Evolutionary conservation across 2,329 filamentous ascomycete species (phyloP), one percentile per base, ranked within the genome.

Genomic region (Sclerotinia minor): DNA sequence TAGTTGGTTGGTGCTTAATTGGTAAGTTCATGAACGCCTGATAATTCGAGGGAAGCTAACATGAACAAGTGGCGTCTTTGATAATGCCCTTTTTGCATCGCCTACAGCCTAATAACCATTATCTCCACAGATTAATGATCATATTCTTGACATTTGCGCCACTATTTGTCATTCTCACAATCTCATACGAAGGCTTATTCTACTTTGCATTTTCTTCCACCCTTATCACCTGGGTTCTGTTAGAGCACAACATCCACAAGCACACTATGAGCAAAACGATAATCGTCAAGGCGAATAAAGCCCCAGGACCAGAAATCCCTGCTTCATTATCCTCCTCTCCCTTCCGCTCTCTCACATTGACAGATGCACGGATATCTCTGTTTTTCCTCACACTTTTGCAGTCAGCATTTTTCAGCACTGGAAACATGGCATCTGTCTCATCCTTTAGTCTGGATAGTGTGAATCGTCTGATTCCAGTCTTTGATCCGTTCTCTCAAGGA

Each of bases 351-450:
- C 84, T 98, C 60, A 88, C 85, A 1, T 83, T 98, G 7, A 85
- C 90, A n/a, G 95, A 99, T 77, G 87, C 90, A 5, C 91, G 96
- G 49, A 90, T 96, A 47, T 90, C 92, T 1, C 85, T 99, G 8
- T 98, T 98, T 83, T 97, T 98, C 83, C 90, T 99, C 79, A 93
- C 92, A 73, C 86, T 99, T 50, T 85, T 99, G 7, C 95, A 99
- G 79, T 94, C 94, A 3, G 95, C 91, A 64, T 99, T 99, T 80
- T 99, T 98, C 84, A 92, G 89, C 80, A 98, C 94, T 0, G 95
- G 95, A 71, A 99, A 99, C 80, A 88, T 99, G 68, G 95, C 95
- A 0, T 97, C 94, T 0, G 81, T 99, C 67, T 96, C 94, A 21
- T 92, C 92, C 1, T 99, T 99, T 81, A 96, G 91, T 70, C 83